Evolutionary conservation across 495 filamentous ascomycete genomes (phyloP).

Genomic region (Aspergillus ellipticus): DNA sequence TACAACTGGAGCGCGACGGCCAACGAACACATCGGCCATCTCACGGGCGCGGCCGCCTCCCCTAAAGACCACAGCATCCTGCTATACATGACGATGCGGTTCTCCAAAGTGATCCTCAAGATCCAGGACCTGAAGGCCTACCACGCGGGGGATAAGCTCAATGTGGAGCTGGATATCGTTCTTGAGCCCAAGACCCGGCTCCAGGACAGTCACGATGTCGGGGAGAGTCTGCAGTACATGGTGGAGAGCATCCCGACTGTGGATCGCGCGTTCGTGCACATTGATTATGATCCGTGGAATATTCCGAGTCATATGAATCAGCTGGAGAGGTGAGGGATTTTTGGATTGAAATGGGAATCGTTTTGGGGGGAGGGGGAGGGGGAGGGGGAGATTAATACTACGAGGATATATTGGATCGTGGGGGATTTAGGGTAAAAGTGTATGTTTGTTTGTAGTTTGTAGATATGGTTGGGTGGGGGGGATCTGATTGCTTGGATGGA

Average conservation of each 20-base stretch:
- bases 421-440: too few relatives aligned
- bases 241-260: constrained; percentile 80
- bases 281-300: constrained; percentile 79
- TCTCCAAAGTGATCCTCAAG: constrained; percentile 81
- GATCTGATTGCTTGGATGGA: too few relatives aligned
- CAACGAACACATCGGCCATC: constrained; percentile 72
- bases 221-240: constrained; percentile 86
- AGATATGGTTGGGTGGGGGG: too few relatives aligned
- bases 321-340: constrained; percentile 14
- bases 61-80: constrained; percentile 80
- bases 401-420: too few relatives aligned
- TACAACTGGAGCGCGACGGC: constrained; percentile 79
- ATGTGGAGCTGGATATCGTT: constrained; percentile 80
- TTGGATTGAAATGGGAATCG: too few relatives aligned
- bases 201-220: constrained; percentile 83
- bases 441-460: too few relatives aligned
- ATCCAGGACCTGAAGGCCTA: constrained; percentile 89
- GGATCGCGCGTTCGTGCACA: constrained; percentile 69
- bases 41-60: constrained; percentile 76
- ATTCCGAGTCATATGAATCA: constrained; percentile 84
- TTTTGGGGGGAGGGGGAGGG: too few relatives aligned
- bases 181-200: constrained; percentile 74
- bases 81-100: constrained; percentile 90
- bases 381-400: too few relatives aligned
- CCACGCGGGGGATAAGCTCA: constrained; percentile 84